Evolutionary conservation across 306 rosid genomes (phyloP).

Genomic region (Cicer cuneatum): DNA sequence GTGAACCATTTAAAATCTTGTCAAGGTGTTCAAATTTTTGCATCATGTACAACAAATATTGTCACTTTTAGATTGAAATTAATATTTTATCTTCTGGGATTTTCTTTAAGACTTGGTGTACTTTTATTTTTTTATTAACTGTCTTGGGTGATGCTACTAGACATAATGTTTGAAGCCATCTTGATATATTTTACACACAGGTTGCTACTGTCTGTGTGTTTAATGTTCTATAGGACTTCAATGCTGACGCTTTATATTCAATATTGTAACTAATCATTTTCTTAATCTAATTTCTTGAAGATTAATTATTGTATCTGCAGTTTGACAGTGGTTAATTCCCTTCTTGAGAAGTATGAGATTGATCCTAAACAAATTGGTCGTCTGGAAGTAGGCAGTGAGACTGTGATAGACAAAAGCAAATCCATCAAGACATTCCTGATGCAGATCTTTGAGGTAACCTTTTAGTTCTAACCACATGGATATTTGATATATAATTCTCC

Average conservation of each 20-base stretch:
- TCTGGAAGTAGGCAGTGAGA: conserved; percentile 97
- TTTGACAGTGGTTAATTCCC: conserved; percentile 85
- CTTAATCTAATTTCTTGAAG: neutral
- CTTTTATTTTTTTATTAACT: conserved; percentile 8
- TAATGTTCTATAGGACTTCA: conserved; percentile 15
- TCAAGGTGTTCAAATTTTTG: neutral
- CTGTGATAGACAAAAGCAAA: conserved; percentile 99
- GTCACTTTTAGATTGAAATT: conserved; percentile 16
- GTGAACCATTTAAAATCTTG: conserved; percentile 16
- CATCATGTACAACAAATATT: conserved; percentile 13
- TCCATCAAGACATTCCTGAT: conserved; percentile 97
- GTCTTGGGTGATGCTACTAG: neutral
- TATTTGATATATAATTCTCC: conserved; percentile 17
- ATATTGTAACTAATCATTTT: conserved; percentile 2
- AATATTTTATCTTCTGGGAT: neutral
- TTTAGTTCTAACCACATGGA: conserved; percentile 20
- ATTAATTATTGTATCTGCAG: conserved; percentile 61
- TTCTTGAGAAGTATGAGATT: conserved; percentile 83
- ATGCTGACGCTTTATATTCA: conserved; percentile 26
- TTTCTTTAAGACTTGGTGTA: conserved; percentile 3
- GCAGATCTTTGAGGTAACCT: conserved; percentile 92
- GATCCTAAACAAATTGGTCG: conserved; percentile 98
- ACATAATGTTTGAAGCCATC: neutral
- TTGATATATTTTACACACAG: conserved; percentile 12
- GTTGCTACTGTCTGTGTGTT: conserved; percentile 9